Evolutionary conservation across 345 rosid genomes (phyloP).

Genomic region (Rhizophora apiculata): DNA sequence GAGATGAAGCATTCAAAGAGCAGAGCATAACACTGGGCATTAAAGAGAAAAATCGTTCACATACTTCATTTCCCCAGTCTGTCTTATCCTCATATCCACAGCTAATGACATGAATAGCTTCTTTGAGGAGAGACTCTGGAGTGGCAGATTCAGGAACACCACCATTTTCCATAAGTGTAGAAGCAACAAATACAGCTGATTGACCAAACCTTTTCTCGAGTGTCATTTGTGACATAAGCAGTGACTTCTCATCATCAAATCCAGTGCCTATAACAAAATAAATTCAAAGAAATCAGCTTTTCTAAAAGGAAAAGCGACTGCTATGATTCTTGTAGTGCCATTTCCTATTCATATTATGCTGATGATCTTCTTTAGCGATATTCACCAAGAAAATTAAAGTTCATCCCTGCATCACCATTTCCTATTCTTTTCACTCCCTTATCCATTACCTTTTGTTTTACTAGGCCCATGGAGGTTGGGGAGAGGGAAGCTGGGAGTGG

Average conservation of each 20-base stretch:
- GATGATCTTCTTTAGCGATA: neutral
- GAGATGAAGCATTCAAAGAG: neutral
- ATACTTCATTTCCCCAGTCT: conserved; percentile 45
- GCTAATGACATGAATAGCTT: conserved; percentile 47
- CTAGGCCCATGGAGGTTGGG: neutral
- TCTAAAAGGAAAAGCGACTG: neutral
- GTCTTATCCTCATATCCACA: conserved; percentile 51
- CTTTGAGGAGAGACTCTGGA: conserved; percentile 37
- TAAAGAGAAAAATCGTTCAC: neutral
- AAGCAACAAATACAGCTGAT: conserved; percentile 39
- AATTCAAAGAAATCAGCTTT: neutral
- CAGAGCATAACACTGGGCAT: neutral
- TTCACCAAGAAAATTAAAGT: neutral
- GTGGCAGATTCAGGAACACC: conserved; percentile 38
- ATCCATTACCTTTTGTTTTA: no score
- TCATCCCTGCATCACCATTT: neutral
- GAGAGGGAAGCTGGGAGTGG: neutral
- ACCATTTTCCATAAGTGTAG: conserved; percentile 44
- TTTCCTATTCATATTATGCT: neutral
- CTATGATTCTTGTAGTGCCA: neutral
- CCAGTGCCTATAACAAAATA: conserved; percentile 18
- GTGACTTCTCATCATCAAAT: conserved; percentile 40
- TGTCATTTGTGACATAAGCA: conserved; percentile 43
- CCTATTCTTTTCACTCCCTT: neutral
- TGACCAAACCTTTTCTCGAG: conserved; percentile 45